Base-by-base conservation (phyloP, 2,329 filamentous ascomycete genomes). In the Penicillium corylophilum region DNA sequence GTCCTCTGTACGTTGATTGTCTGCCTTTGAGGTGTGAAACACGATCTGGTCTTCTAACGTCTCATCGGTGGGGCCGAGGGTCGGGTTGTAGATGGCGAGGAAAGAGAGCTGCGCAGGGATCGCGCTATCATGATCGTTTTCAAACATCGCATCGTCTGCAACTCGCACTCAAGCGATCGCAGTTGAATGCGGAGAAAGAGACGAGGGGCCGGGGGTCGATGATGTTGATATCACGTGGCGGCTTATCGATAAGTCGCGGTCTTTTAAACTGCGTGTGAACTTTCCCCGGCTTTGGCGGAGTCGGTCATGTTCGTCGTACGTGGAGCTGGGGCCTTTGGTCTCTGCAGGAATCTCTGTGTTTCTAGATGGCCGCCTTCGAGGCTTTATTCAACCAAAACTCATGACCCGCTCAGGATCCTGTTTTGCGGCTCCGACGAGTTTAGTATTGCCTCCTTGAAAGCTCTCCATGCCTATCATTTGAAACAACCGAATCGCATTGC, bases 351-450 rank as follows among this genome's bases (percentile, higher is more conserved):
- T 16, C 35, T 55, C 13, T 41, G 43, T 33, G 36, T 51, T 16
- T 39, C 36, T 35, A 53, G 47, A 22, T 42, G 45, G 18, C 56
- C 57, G 47, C 18, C 44, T 8, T 52, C 46, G 48, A 61, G 68
- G 46, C 62, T 52, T 28, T 61, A 66, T 29, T 59, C 70, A 2
- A 70, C 65, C 29, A 71, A 65, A 46, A 50, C 65, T 9, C 65
- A 67, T 58, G 71, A 79, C 15, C 88, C 90, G 3, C 78, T 99
- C 28, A 82, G 86, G 29, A 90, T 99, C 48, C 81, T 99, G 4
- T 99, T 96, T 74, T 97, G 92, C 73, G 94, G 94, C 56, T 94
- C 93, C 3, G 94, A 99, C 71, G 80, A 85, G 2, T 96, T 97
- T 72, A 96, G 93, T 75, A 87, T 87, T 64, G 82, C 81, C 46